Evolutionary conservation across 768 basidiomycete species (phyloP).

Genomic region (Naganishia antarctica): DNA sequence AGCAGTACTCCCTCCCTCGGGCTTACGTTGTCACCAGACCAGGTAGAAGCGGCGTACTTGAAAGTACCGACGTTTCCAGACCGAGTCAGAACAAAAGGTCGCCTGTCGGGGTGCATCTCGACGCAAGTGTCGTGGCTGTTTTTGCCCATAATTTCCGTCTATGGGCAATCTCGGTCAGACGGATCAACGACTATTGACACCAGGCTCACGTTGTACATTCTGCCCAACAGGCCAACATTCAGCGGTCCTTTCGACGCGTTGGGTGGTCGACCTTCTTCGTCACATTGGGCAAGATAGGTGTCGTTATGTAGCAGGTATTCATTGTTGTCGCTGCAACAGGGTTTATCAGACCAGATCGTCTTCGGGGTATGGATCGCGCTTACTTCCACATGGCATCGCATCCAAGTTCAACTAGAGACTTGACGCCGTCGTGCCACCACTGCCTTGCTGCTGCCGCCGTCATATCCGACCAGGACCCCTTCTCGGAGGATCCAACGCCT

Average conservation of each 20-base stretch:
- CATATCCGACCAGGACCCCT: conserved; percentile 47
- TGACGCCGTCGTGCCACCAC: conserved; percentile 47
- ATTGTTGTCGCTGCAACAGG: conserved; percentile 43
- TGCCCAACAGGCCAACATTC: conserved; percentile 39
- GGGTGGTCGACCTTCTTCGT: conserved; percentile 28
- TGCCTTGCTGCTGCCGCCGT: conserved; percentile 37
- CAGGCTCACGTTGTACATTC: conserved; percentile 42
- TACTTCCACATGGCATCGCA: conserved; percentile 49
- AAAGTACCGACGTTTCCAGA: conserved; percentile 46
- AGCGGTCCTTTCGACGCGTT: conserved; percentile 30
- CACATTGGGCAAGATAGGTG: conserved; percentile 31
- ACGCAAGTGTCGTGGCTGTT: conserved; percentile 36
- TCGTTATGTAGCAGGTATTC: conserved; percentile 46
- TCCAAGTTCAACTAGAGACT: conserved; percentile 39
- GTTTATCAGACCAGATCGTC: not conserved
- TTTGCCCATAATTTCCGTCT: conserved; percentile 26
- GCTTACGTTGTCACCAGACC: conserved; percentile 47
- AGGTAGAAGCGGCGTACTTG: conserved; percentile 43
- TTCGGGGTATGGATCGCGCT: conserved; percentile 19
- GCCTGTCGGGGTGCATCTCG: conserved; percentile 33
- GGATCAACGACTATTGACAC: not conserved
- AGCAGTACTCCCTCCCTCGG: not conserved
- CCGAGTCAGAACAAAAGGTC: conserved; percentile 46
- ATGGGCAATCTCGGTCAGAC: conserved; percentile 7
- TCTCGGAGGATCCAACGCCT: conserved; percentile 37